phyloP scores from a whole-genome alignment of 2,329 filamentous ascomycete genomes.

The Neonectria magnoliae region DNA sequence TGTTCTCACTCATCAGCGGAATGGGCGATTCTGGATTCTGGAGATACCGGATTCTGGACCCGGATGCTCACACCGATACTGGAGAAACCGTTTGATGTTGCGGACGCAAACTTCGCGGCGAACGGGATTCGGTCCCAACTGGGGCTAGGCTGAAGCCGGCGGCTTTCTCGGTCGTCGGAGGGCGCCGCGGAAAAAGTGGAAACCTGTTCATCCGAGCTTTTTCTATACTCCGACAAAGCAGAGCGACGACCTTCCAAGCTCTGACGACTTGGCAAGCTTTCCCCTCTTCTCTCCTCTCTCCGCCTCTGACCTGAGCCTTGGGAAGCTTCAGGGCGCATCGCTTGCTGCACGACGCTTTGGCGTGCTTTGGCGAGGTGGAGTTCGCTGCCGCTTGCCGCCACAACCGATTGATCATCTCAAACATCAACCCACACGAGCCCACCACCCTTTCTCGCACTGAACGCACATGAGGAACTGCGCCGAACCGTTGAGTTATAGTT shows the following conservation, averaged over 20 bases:
- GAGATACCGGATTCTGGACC: neutral
- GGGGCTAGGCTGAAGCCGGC: constrained; percentile 25
- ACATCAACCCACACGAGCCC: constrained; percentile 10
- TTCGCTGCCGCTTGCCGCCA: constrained; percentile 27
- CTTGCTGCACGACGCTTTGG: neutral
- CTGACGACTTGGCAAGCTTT: neutral
- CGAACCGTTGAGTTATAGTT: neutral
- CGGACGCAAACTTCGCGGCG: neutral
- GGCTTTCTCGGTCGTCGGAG: constrained; percentile 33
- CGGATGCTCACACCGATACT: neutral
- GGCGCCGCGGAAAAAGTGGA: constrained; percentile 33
- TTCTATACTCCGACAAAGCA: too few relatives aligned
- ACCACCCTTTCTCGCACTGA: neutral
- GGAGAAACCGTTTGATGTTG: neutral
- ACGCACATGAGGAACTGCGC: neutral
- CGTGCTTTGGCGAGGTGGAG: constrained; percentile 26
- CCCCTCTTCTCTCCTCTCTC: neutral
- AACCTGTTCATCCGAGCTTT: constrained; percentile 17
- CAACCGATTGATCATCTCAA: constrained; percentile 35
- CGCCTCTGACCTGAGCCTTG: neutral
- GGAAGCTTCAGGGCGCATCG: neutral
- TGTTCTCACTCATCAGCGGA: neutral
- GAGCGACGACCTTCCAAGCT: neutral
- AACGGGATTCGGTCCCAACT: constrained; percentile 15
- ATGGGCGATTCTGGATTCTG: neutral